A percentile compares a stretch with the other conserved stretches of the same genome.
These are phyloP conservation scores for Coleophoma crateriformis DNA, from an alignment of 2,329 filamentous ascomycete genomes.

Conservation along the genomic window DNA sequence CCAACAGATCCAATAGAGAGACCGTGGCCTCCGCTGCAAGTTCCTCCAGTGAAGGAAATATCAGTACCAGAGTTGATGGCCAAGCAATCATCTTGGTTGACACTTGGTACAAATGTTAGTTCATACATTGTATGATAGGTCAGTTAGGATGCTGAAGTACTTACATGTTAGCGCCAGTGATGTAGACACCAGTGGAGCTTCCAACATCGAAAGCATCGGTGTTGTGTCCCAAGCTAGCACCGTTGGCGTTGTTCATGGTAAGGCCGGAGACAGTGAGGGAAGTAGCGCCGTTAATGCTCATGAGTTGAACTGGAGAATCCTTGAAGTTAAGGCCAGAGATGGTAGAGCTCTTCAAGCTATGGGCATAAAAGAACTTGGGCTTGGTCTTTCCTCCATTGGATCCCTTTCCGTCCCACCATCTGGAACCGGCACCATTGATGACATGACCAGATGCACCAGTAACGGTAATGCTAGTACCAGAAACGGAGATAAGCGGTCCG, in stretches of 20 bases:
- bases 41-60: constrained; percentile 5
- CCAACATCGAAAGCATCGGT: constrained; percentile 30
- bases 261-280: constrained; percentile 30
- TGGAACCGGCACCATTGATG: constrained; percentile 32
- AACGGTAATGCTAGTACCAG: constrained; percentile 34
- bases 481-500: constrained; percentile 27
- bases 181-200: constrained; percentile 8
- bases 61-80: constrained; percentile 45
- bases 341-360: constrained; percentile 6
- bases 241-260: constrained; percentile 23
- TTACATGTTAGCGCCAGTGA: constrained; percentile 1
- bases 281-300: constrained; percentile 32
- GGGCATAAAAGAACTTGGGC: constrained; percentile 1
- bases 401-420: constrained; percentile 39
- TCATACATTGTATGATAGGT: background rate
- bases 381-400: constrained; percentile 35
- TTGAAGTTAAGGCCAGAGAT: constrained; percentile 17
- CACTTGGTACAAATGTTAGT: background rate
- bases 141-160: background rate
- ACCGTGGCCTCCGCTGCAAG: constrained; percentile 24
- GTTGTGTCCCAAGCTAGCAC: constrained; percentile 28
- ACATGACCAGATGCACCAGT: constrained; percentile 28
- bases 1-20: constrained; percentile 51
- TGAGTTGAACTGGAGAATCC: constrained; percentile 1
- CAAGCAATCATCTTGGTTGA: constrained; percentile 51